Evolutionary conservation across 1,284 basidiomycete species (phyloP), one percentile per base, ranked within the genome.

Genomic region (Leccinum angustisporum): DNA sequence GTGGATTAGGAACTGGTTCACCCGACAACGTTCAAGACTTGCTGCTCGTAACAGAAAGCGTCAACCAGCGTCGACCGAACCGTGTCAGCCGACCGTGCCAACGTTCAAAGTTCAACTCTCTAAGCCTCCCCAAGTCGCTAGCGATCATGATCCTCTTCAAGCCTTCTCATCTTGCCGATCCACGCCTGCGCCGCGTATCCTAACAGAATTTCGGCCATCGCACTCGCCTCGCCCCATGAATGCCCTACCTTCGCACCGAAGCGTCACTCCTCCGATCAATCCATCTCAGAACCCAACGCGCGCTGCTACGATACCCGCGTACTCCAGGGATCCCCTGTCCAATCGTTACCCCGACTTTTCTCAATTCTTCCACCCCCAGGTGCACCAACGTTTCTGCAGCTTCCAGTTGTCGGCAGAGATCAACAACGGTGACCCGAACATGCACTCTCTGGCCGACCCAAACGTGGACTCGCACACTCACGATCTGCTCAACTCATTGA

Each of bases 341-440:
- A 65, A 73, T 53, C 72, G 72, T 53, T 76, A 73, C 51, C 75
- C 72, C 25, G 73, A 73, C 58, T 73, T 73, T 51, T 75, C 72
- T 52, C 71, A 72, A 21, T 76, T 76, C 58, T 73, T 73, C 59
- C 64, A 38, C 8, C 66, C 72, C 0, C 54, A 21, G 9, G 64
- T 50, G 30, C 54, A 63, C 51, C 58, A 66, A 10, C 66, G 38
- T 63, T 62, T 58, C 54, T 48, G 38, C n/a, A 25, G 25, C 14
- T 58, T 66, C 33, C 57, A 51, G 33, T 13, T 57, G 53, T 43
- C 43, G 2, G 50, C 40, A 18, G 43, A 60, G n/a, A 33, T 48
- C 46, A 30, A 46, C 36, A n/a, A 55, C 14, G 56, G 33, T 10
- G 4, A 25, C n/a, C 38, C 25, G 11, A 33, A 30, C 13, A 5